A percentile compares a stretch with the other conserved stretches of the same genome.
Evolutionary conservation across 2,329 filamentous ascomycete species (phyloP).

Genomic region (Pleoardoris graminearum): DNA sequence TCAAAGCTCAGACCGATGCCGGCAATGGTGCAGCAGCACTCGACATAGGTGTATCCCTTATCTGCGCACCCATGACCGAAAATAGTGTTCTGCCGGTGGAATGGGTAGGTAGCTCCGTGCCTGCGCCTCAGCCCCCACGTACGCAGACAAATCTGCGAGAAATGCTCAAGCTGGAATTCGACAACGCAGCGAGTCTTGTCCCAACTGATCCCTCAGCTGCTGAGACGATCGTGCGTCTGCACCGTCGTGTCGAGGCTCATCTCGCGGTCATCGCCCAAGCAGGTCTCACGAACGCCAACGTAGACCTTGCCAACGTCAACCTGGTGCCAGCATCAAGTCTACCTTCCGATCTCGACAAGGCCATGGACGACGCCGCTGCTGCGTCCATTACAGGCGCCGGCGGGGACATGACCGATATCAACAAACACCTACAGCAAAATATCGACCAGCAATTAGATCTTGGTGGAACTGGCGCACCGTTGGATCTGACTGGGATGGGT

Average conservation of each 20-base stretch:
- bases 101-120: constrained; percentile 37
- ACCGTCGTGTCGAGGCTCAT: constrained; percentile 68
- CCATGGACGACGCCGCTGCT: constrained; percentile 43
- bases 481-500: constrained; percentile 39
- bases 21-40: constrained; percentile 65
- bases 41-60: constrained; percentile 69
- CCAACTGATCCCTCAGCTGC: constrained; percentile 61
- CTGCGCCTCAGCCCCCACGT: constrained; percentile 29
- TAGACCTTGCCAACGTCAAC: constrained; percentile 33
- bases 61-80: constrained; percentile 64
- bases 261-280: constrained; percentile 45
- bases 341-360: constrained; percentile 38
- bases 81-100: constrained; percentile 42
- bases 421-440: constrained; percentile 39
- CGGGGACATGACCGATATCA: constrained; percentile 31
- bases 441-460: constrained; percentile 36
- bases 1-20: constrained; percentile 63
- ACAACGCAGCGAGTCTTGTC: constrained; percentile 61
- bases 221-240: constrained; percentile 65
- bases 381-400: constrained; percentile 30
- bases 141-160: constrained; percentile 61
- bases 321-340: constrained; percentile 34
- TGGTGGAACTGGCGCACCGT: constrained; percentile 24
- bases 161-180: constrained; percentile 61
- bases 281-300: constrained; percentile 27